Percentiles rank a stretch among this genome's conserved stretches.
Conservation (phyloP, 2,329 filamentous ascomycete species). For the Cercospora sesami region DNA sequence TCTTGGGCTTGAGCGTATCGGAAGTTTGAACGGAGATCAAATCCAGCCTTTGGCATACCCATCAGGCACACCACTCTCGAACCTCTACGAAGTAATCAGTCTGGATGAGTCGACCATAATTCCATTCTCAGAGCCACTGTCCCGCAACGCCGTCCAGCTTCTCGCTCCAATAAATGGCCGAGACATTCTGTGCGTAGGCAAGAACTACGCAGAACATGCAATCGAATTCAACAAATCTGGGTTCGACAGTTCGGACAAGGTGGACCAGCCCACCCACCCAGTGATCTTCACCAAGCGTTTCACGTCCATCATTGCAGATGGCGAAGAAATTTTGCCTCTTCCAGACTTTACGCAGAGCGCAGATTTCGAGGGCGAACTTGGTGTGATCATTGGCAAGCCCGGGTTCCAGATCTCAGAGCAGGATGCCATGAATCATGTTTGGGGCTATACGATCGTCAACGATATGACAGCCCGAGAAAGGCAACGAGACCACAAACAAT, state of each 20-base stretch:
- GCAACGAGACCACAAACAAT: slow-evolving; percentile 61
- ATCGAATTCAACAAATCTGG: slow-evolving; percentile 59
- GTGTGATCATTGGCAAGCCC: slow-evolving; percentile 56
- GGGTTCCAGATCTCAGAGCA: slow-evolving; percentile 48
- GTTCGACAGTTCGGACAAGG: slow-evolving; percentile 57
- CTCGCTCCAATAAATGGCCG: slow-evolving; percentile 51
- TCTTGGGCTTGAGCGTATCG: neutral
- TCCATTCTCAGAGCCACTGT: slow-evolving; percentile 38
- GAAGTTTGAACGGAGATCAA: slow-evolving; percentile 29
- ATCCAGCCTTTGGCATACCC: slow-evolving; percentile 50
- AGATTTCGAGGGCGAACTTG: slow-evolving; percentile 60
- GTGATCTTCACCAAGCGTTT: slow-evolving; percentile 59
- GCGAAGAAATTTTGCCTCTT: slow-evolving; percentile 51
- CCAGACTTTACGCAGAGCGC: slow-evolving; percentile 51
- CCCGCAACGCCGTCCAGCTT: slow-evolving; percentile 43
- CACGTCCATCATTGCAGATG: slow-evolving; percentile 54
- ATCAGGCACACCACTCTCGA: slow-evolving; percentile 50
- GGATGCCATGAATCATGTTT: slow-evolving; percentile 54
- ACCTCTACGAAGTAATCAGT: slow-evolving; percentile 56
- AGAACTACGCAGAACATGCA: slow-evolving; percentile 60
- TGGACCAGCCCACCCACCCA: slow-evolving; percentile 54
- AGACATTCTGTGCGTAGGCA: slow-evolving; percentile 58
- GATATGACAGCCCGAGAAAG: slow-evolving; percentile 57
- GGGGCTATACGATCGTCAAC: slow-evolving; percentile 60
- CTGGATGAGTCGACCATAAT: slow-evolving; percentile 46